Evolutionary conservation across 164 flowering plant species (phyloP).

Genomic region (Sextonia rubra): DNA sequence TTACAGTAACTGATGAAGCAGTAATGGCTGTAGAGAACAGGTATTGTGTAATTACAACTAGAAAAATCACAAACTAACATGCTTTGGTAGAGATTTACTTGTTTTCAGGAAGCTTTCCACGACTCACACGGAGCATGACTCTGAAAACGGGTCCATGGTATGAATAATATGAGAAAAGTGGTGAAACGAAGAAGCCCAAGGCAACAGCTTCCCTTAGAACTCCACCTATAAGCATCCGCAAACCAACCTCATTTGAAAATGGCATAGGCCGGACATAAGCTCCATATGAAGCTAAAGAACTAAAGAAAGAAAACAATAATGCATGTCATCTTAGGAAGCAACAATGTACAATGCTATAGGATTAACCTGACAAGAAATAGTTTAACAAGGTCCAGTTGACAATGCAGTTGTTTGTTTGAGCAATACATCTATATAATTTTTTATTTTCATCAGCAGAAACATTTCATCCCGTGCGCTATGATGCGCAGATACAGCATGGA

Average conservation of each 20-base stretch:
- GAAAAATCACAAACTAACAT: background rate
- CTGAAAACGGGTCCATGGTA: slow-evolving; percentile 95
- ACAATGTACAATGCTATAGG: background rate
- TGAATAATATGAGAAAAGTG: slow-evolving; percentile 93
- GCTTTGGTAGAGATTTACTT: slow-evolving; percentile 26
- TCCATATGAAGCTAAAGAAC: slow-evolving; percentile 88
- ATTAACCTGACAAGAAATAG: too few species aligned
- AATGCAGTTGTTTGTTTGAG: too few species aligned
- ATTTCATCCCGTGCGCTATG: too few species aligned
- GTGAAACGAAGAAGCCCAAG: slow-evolving; percentile 63
- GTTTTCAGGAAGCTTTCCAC: slow-evolving; percentile 56
- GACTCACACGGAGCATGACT: slow-evolving; percentile 65
- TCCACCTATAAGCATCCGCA: slow-evolving; percentile 95
- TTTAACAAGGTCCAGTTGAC: too few species aligned
- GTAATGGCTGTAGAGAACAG: slow-evolving; percentile 47
- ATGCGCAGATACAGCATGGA: too few species aligned
- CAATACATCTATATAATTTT: too few species aligned
- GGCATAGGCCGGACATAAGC: slow-evolving; percentile 86
- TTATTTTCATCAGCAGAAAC: too few species aligned
- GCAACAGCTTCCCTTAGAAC: slow-evolving; percentile 80
- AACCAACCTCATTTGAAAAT: slow-evolving; percentile 84
- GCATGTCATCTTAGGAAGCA: slow-evolving; percentile 12
- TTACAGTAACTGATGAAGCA: slow-evolving; percentile 76
- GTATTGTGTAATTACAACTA: background rate
- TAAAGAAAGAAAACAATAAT: slow-evolving; percentile 19